Conservation (phyloP, 192 early-diverging fungal genomes). For the Podochytrium sp. region DNA sequence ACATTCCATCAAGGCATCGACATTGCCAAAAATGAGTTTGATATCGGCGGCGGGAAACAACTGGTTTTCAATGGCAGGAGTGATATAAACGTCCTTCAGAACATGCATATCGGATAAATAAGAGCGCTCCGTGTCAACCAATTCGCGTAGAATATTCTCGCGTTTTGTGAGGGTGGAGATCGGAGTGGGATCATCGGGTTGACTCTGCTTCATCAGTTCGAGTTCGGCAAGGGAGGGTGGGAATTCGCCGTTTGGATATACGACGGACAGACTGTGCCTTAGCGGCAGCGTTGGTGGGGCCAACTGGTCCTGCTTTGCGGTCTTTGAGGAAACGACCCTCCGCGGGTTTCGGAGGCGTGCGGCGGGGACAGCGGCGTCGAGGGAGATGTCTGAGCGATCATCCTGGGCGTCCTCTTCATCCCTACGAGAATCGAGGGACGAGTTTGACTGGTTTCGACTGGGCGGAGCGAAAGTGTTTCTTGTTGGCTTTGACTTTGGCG, state of each 20-base stretch:
- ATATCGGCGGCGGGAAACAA: slow-evolving; percentile 65
- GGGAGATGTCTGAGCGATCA: background rate
- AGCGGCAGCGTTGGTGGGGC: background rate
- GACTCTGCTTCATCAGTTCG: no score
- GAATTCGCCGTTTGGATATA: background rate
- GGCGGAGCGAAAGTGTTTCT: no score
- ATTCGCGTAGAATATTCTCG: slow-evolving; percentile 72
- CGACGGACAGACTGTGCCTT: background rate
- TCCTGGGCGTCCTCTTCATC: background rate
- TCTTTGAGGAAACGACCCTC: background rate
- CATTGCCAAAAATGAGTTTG: slow-evolving; percentile 77
- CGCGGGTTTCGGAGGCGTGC: background rate
- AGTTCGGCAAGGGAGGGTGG: background rate
- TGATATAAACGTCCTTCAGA: slow-evolving; percentile 65
- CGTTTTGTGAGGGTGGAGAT: slow-evolving; percentile 53
- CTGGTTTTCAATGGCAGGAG: slow-evolving; percentile 47
- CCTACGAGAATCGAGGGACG: no score
- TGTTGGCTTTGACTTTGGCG: no score
- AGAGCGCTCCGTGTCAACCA: slow-evolving; percentile 75
- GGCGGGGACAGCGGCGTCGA: background rate
- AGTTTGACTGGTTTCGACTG: no score
- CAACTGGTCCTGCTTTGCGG: background rate
- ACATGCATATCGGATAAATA: slow-evolving; percentile 79
- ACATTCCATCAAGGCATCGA: slow-evolving; percentile 72
- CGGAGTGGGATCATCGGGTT: background rate